Base-by-base conservation (phyloP, 306 rosid genomes). In the Vicia villosa region DNA sequence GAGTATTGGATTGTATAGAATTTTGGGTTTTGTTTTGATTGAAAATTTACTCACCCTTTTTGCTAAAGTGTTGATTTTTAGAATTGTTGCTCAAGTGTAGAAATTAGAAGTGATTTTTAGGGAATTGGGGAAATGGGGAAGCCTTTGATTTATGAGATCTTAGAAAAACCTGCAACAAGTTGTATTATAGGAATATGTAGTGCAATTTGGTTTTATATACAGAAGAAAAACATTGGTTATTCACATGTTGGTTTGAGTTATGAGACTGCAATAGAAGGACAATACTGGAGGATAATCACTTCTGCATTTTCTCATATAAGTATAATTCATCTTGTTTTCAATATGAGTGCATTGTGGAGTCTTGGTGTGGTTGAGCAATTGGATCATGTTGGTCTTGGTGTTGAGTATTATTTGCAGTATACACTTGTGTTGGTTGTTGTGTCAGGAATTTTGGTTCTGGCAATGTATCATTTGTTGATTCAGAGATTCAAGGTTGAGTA, bases 291-390 rank as follows among this genome's bases (percentile, higher is more conserved):
- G 86, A 86, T 90, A 66, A 87, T 90, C 78, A 90, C 98, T 38
- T 88, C 97, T 8, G 91, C 96, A 2, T 88, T 94, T 66, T 94
- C 98, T 4, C 97, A 94, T 79, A 81, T 94, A 5, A 94, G 98
- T 82, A 81, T 88, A 67, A 76, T 94, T 80, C 98, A 94, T 81
- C 89, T 94, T 75, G 98, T 88, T 59, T 94, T 94, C 73, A 94
- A 94, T 22, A 94, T 94, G 97, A 94, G 95, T 73, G 98, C 98
- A 7, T 94, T 94, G 67, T 94, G 98, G 97, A 90, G 97, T 75
- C 98, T 94, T 73, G 97, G 97, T 30, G 86, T 79, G 15, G 89
- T 90, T 6, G 98, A 94, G 67, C 82, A 90, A 26, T 74, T 90
- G 43, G 96, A 85, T 17, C 82, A 77, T 72, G 22, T 87, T 54